Evolutionary conservation across 306 rosid species (phyloP).

Genomic region (Gastrolobium bilobum): DNA sequence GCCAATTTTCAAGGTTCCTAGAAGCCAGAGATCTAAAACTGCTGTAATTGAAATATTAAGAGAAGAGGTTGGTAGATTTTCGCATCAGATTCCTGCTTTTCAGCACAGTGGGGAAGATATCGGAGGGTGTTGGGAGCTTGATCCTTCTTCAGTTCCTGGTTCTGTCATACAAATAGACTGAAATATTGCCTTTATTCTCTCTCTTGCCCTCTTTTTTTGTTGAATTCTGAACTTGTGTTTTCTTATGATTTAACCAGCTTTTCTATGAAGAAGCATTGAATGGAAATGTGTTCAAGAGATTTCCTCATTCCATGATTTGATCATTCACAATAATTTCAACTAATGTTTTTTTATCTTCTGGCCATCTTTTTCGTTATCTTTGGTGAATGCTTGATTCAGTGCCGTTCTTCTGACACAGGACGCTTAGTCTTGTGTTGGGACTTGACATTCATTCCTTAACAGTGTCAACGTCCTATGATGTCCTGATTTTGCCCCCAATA

Average conservation of each 20-base stretch:
- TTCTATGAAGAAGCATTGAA: conserved; percentile 22
- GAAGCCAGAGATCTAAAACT: conserved; percentile 64
- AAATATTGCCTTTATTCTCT: conserved; percentile 29
- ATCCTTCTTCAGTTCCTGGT: conserved; percentile 62
- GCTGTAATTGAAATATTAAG: conserved; percentile 52
- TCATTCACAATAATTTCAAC: background rate
- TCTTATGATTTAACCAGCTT: conserved; percentile 40
- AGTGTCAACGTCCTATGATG: background rate
- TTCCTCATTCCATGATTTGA: conserved; percentile 9
- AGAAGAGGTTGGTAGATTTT: conserved; percentile 60
- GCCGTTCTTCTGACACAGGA: background rate
- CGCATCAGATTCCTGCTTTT: conserved; percentile 71
- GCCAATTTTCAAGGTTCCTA: conserved; percentile 64
- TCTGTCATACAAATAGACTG: conserved; percentile 43
- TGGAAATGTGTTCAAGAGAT: conserved; percentile 14
- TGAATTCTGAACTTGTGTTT: conserved; percentile 23
- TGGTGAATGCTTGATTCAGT: background rate
- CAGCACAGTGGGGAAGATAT: conserved; percentile 56
- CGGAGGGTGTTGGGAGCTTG: conserved; percentile 79
- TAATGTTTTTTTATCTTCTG: conserved; percentile 6
- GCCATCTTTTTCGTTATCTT: background rate
- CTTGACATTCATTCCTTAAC: conserved; percentile 31
- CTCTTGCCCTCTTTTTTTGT: background rate
- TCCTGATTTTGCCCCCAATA: background rate
- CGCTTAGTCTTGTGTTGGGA: background rate